Percentiles rank a stretch among this genome's conserved stretches.
phyloP scores from a whole-genome alignment of 768 basidiomycete genomes.

The Trametes villosa region DNA sequence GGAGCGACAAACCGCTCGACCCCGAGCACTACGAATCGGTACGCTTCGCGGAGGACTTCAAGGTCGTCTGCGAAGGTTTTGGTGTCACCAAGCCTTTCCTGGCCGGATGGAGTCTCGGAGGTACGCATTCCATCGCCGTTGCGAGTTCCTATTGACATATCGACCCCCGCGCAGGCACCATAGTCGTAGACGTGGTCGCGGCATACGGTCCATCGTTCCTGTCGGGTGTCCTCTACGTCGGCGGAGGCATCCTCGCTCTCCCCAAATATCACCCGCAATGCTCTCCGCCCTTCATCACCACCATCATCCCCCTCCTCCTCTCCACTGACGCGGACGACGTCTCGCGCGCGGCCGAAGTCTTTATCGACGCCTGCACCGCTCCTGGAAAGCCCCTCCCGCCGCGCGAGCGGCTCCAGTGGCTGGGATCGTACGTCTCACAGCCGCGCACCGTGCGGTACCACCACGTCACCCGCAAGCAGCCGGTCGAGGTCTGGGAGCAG shows the following conservation, averaged over 20 bases:
- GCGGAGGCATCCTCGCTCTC: constrained; percentile 26
- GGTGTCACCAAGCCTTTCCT: constrained; percentile 25
- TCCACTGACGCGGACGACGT: constrained; percentile 15
- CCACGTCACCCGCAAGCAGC: no score
- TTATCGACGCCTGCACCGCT: constrained; percentile 27
- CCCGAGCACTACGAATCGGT: constrained; percentile 23
- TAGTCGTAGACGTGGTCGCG: constrained; percentile 18
- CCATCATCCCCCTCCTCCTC: neutral
- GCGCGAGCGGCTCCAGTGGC: no score
- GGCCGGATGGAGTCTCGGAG: constrained; percentile 21
- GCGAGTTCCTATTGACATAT: no score
- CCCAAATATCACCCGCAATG: neutral
- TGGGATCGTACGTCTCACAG: no score
- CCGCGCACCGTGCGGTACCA: no score
- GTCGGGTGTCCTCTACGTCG: constrained; percentile 26
- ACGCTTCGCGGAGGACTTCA: constrained; percentile 34
- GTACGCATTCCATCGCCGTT: neutral
- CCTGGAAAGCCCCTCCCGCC: no score
- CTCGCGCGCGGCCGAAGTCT: constrained; percentile 6
- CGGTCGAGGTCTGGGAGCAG: constrained; percentile 16
- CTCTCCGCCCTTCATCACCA: neutral
- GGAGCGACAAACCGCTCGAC: constrained; percentile 27
- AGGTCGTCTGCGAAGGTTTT: constrained; percentile 28
- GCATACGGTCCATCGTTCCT: constrained; percentile 21
- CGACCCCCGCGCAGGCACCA: neutral